Conservation (phyloP, 2,329 filamentous ascomycete species). For the Ophiobolus disseminans region DNA sequence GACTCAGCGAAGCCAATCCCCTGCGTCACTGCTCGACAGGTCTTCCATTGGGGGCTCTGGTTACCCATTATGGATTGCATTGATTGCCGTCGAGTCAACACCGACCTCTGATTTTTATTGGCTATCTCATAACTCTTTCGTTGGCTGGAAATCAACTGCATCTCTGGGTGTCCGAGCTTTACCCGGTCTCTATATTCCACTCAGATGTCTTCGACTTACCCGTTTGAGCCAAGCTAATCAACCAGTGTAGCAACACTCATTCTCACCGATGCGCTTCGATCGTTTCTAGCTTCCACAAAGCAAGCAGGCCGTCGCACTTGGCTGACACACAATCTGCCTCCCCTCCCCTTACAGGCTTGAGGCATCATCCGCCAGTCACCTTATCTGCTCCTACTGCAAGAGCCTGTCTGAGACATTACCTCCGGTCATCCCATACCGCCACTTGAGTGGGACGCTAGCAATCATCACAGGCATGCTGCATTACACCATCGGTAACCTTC, state of each 20-base stretch:
- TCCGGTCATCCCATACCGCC: conserved; percentile 47
- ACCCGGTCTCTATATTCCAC: conserved; percentile 29
- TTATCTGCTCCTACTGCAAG: conserved; percentile 55
- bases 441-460: conserved; percentile 44
- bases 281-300: conserved; percentile 32
- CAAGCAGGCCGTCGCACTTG: conserved; percentile 34
- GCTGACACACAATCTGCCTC: conserved; percentile 42
- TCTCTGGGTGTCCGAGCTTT: conserved; percentile 28
- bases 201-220: conserved; percentile 30
- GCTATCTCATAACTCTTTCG: conserved; percentile 20
- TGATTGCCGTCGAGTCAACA: conserved; percentile 28
- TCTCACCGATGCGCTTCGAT: conserved; percentile 35
- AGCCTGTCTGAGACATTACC: conserved; percentile 40
- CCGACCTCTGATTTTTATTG: conserved; percentile 28
- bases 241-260: conserved; percentile 42
- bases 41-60: conserved; percentile 23
- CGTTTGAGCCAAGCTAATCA: conserved; percentile 44
- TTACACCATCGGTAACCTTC: conserved; percentile 40
- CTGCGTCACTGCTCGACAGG: conserved; percentile 21
- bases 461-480: conserved; percentile 49
- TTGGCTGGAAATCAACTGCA: conserved; percentile 22
- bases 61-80: conserved; percentile 33
- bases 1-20: conserved; percentile 26
- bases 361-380: conserved; percentile 55
- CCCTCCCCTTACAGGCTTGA: conserved; percentile 36